A percentile compares a stretch with the other conserved stretches of the same genome.
Conservation (phyloP, 345 rosid species). For the Hibiscus mutabilis region DNA sequence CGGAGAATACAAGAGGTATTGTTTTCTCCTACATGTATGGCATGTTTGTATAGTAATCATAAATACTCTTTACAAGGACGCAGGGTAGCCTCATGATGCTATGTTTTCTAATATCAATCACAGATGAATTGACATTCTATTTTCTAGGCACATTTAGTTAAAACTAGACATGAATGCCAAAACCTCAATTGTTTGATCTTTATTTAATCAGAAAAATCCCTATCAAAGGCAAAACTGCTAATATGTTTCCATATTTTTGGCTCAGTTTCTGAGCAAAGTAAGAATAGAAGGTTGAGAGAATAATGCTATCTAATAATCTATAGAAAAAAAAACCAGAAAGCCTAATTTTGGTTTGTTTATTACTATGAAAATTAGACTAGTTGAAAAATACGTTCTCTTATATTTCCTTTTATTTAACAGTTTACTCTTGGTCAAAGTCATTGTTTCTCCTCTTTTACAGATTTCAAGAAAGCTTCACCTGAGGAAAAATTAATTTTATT, state of each 20-base stretch:
- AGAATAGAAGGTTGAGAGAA: not conserved
- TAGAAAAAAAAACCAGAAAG: not conserved
- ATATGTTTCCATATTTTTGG: not conserved
- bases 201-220: not conserved
- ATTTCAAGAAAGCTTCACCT: slow-evolving; percentile 91
- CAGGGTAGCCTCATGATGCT: not conserved
- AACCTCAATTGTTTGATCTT: not conserved
- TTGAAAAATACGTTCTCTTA: not conserved
- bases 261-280: not conserved
- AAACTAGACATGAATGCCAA: not conserved
- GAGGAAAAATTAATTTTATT: slow-evolving; percentile 82
- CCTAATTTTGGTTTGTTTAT: not conserved
- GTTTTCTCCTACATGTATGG: not conserved
- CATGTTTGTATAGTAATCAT: not conserved
- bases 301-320: not conserved
- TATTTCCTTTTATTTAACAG: not conserved
- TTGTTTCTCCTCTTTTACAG: slow-evolving; percentile 31
- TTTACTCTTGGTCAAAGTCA: not conserved
- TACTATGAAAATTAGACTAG: not conserved
- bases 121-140: not conserved
- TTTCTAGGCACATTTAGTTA: not conserved
- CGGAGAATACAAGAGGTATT: slow-evolving; percentile 95
- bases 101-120: not conserved
- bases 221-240: not conserved
- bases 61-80: not conserved